Base-by-base conservation (phyloP, 1,284 basidiomycete genomes). In the Rugosomyces carneus region DNA sequence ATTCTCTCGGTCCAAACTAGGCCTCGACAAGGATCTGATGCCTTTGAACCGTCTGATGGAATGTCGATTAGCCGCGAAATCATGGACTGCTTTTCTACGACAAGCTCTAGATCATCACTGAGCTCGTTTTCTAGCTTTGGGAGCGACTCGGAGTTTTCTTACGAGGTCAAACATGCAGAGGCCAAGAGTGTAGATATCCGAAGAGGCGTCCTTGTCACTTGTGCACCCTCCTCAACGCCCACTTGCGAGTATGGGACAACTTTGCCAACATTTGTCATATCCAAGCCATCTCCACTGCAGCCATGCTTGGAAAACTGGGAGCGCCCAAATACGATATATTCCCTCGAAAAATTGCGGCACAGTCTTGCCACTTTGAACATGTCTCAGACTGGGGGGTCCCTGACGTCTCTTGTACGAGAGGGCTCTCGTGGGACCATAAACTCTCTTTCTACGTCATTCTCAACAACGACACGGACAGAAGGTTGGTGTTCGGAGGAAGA, bases 101-200 rank as follows among this genome's bases (percentile, higher is more conserved):
- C 42, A 11, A 54, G 50, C 24, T 58, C 57, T 45, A 53, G 44
- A 38, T 55, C 56, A 21, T 59, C 58, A 37, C 54, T 60, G 37
- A 65, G 62, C 13, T 66, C 65, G 16, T 37, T 63, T 9, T 52
- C 52, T 2, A 60, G 58, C 41, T 47, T 47, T 16, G 47, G 51
- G 24, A 54, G 46, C 27, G 54, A 55, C 11, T 57, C 57, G 16
- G 47, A 45, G 4, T 52, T 56, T 24, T 55, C 58, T 3, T 73
- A 69, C 50, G 70, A 76, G 45, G 61, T 75, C 31, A 65, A 63
- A 49, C 64, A 70, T 8, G 72, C 64, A 2, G 71, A 69, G 35
- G 69, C 72, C 32, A 69, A 65, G 54, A 76, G 72, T 48, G 62
- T 76, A 53, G 69, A 74, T 53, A 60, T 73, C 48, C 69, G 72